Evolutionary conservation across 139 green algal species (phyloP).

Genomic region (Chlorella ohadii): DNA sequence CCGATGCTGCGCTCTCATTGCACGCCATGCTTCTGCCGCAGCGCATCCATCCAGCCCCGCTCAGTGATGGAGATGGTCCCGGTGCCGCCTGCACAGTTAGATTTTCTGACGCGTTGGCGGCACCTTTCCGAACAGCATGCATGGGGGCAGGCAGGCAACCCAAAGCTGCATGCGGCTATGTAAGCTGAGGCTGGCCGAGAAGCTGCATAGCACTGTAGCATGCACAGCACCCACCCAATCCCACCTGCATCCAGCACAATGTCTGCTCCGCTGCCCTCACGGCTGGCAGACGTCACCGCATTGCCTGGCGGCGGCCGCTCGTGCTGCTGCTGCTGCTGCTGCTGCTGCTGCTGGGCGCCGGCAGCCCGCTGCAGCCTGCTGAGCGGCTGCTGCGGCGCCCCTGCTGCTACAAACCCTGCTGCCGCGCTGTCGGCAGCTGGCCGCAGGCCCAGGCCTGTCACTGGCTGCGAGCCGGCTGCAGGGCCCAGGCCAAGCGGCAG

Average conservation of each 20-base stretch:
- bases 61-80: not conserved
- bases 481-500: not conserved
- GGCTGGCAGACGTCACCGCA: not conserved
- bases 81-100: not conserved
- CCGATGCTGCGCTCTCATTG: no score
- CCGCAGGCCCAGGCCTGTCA: not conserved
- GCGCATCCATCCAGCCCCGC: constrained; percentile 24
- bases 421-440: not conserved
- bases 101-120: no score
- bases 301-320: constrained; percentile 19
- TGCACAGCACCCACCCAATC: no score
- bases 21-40: constrained; percentile 5
- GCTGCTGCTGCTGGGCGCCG: not conserved
- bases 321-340: not conserved
- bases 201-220: no score
- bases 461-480: not conserved
- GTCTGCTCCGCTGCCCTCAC: not conserved
- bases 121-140: no score
- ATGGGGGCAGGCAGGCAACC: no score
- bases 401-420: not conserved
- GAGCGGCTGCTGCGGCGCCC: not conserved
- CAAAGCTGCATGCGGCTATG: no score
- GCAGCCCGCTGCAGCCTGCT: constrained; percentile 19
- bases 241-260: constrained; percentile 18
- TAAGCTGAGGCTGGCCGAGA: no score